Evolutionary conservation across 176 grass and related monocot genomes (phyloP).

Genomic region (Poa annua): DNA sequence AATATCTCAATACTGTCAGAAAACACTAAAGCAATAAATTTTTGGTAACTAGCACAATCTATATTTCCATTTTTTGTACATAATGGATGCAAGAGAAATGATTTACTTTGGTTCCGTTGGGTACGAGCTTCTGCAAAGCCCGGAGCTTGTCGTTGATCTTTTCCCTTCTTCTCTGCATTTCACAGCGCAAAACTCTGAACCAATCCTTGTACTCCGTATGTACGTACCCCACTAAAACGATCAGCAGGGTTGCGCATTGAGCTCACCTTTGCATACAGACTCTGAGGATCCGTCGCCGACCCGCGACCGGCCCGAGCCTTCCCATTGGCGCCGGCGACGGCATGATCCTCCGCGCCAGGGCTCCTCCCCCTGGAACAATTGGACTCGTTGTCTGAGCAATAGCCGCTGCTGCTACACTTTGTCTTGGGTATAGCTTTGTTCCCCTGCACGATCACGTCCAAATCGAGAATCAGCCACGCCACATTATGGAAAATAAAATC

Average conservation of each 20-base stretch:
- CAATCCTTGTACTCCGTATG: neutral
- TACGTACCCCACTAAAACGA: neutral
- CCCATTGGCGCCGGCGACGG: conserved; percentile 22
- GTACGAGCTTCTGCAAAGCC: conserved; percentile 65
- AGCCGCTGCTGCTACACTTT: conserved; percentile 40
- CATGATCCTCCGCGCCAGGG: conserved; percentile 9
- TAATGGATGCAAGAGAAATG: neutral
- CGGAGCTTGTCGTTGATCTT: conserved; percentile 76
- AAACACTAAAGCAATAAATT: neutral
- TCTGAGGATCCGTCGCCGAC: conserved; percentile 60
- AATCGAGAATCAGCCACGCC: neutral
- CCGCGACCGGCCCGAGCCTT: conserved; percentile 57
- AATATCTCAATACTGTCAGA: conserved; percentile 11
- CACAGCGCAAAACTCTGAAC: conserved; percentile 27
- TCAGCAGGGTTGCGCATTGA: neutral
- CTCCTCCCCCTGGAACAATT: conserved; percentile 48
- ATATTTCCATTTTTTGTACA: neutral
- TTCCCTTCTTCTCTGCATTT: conserved; percentile 78
- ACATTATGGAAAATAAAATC: neutral
- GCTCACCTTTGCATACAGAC: conserved; percentile 76
- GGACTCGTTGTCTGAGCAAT: conserved; percentile 51
- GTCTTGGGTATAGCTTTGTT: neutral
- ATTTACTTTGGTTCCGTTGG: conserved; percentile 80
- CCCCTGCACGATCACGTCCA: conserved; percentile 10
- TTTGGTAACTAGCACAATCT: neutral